phyloP scores from a whole-genome alignment of 2,329 filamentous ascomycete genomes.

The Exophiala calicioides region DNA sequence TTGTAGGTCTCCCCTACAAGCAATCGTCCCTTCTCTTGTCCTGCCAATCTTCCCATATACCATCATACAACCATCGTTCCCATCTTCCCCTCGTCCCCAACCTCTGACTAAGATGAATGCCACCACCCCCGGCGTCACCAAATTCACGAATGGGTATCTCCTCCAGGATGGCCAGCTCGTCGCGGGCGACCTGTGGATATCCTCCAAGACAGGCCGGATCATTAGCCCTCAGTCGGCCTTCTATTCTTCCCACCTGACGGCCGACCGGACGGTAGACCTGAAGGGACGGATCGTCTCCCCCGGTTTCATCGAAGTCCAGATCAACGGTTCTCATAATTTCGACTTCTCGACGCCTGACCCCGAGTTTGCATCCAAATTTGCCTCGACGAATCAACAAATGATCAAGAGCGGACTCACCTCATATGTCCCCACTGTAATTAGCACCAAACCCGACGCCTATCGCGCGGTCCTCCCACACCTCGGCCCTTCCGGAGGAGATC shows the following conservation, averaged over 20 bases:
- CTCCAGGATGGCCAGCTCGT: conserved; percentile 69
- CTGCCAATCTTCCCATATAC: neutral
- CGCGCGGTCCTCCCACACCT: conserved; percentile 72
- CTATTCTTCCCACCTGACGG: conserved; percentile 50
- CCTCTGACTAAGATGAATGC: conserved; percentile 35
- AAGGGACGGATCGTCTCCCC: conserved; percentile 80
- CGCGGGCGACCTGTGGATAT: conserved; percentile 83
- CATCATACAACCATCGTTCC: too few species aligned
- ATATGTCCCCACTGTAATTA: conserved; percentile 82
- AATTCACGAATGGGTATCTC: conserved; percentile 85
- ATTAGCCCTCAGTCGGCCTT: conserved; percentile 67
- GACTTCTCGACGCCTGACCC: conserved; percentile 76
- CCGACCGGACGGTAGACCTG: conserved; percentile 76
- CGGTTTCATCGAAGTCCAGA: conserved; percentile 85
- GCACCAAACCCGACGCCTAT: conserved; percentile 78
- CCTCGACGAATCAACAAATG: conserved; percentile 69
- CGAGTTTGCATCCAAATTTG: conserved; percentile 71
- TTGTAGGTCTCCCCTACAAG: conserved; percentile 25
- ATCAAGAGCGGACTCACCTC: conserved; percentile 81
- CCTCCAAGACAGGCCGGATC: conserved; percentile 77
- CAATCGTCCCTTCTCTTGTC: conserved; percentile 23
- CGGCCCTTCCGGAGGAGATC: conserved; percentile 65
- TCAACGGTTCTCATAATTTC: conserved; percentile 91
- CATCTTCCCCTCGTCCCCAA: conserved; percentile 36
- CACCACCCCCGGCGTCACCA: conserved; percentile 63